A percentile compares a stretch with the other conserved stretches of the same genome.
Evolutionary conservation across 306 rosid genomes (phyloP).

Genomic region (Sicyos baderoa): DNA sequence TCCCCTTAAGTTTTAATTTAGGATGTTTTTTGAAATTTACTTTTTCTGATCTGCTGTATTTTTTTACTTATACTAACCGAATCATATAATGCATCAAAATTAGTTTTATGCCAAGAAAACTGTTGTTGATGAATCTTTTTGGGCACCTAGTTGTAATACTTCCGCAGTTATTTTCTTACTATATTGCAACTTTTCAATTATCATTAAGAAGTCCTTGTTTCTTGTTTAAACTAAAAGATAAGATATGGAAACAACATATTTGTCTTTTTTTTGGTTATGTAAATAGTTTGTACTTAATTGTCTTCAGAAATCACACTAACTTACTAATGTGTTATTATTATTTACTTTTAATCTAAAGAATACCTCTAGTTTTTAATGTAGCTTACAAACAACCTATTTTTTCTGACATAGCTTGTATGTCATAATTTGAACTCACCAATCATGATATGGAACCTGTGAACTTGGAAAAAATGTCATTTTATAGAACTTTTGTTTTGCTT

Average conservation of each 20-base stretch:
- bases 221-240: neutral
- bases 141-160: neutral
- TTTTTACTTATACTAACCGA: neutral
- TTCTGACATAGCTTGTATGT: neutral
- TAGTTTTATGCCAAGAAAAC: neutral
- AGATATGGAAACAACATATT: conserved; percentile 1
- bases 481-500: neutral
- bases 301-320: neutral
- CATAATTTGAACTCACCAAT: neutral
- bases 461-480: neutral
- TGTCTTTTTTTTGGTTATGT: neutral
- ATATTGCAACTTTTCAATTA: neutral
- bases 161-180: neutral
- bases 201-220: neutral
- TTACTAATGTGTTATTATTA: neutral
- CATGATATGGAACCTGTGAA: neutral
- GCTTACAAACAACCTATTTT: neutral
- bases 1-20: neutral
- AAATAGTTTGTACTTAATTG: neutral
- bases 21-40: neutral
- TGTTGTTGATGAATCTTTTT: neutral
- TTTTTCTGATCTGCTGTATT: neutral
- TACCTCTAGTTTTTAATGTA: neutral
- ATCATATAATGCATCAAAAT: neutral
- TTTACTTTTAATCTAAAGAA: neutral